Base-by-base conservation (phyloP, 2,329 filamentous ascomycete species). In the Penicillium sp. region DNA sequence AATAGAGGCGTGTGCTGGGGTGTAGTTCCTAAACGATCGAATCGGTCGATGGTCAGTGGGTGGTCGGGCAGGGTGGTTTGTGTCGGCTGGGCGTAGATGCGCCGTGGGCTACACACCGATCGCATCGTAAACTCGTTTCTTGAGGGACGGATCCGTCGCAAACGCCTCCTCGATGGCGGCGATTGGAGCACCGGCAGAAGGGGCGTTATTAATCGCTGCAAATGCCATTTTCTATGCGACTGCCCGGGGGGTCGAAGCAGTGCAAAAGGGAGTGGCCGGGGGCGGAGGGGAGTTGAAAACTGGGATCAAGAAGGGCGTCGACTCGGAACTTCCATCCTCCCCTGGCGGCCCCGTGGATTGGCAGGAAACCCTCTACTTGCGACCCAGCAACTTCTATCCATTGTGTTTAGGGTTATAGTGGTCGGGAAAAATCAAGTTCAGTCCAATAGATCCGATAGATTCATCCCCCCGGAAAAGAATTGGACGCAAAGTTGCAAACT, bases 1-100 rank as follows among this genome's bases (percentile, higher is more conserved):
- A 81, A 79, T 4, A 81, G 67, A 46, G 66, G 60, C 49, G 54
- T 59, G 51, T 75, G 64, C 52, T 74, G 70, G 17, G 74, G 74
- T 47, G 68, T 68, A 43, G 57, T 53, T 23, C 60, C 73, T 75
- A 58, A 46, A 56, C 18, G 17, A 54, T 49, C 13, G 45, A 44
- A 55, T 36, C 24, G 17, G 40, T 23, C 26, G 49, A 43, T 43
- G 39, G 46, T 63, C 53, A 61, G 58, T 40, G 45, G 48, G 18
- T 48, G 43, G 27, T 50, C 44, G 29, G 37, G 13, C 20, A 40
- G 33, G 42, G 20, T 52, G 36, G 40, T 52, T 30, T 29, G 18
- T 23, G n/a, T 52, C 49, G 17, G 17, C n/a, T 47, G 43, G 51
- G 41, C 44, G 51, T 50, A 41, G 52, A 48, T 49, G 47, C 46